Conservation (phyloP, 176 grass and related monocot species). For the Saccharum officinarum region DNA sequence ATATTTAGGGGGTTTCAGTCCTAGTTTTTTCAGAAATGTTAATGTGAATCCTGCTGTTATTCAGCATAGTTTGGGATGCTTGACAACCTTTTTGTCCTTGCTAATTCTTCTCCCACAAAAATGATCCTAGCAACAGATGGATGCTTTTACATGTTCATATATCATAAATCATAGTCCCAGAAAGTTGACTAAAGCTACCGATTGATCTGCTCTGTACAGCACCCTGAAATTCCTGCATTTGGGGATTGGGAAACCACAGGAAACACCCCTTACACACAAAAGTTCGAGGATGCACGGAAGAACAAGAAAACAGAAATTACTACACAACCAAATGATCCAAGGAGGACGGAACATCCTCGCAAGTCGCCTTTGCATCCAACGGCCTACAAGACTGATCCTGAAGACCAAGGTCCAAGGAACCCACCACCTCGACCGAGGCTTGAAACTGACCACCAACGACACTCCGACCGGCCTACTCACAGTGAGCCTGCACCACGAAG, state of each 20-base stretch:
- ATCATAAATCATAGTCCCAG: neutral
- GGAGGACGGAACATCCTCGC: slow-evolving; percentile 6
- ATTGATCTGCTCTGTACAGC: slow-evolving; percentile 43
- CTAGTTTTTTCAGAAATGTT: neutral
- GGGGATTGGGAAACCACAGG: slow-evolving; percentile 42
- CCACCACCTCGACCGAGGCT: slow-evolving; percentile 23
- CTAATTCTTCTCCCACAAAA: neutral
- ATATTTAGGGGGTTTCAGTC: slow-evolving; percentile 1
- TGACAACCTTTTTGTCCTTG: neutral
- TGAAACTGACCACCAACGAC: slow-evolving; percentile 24
- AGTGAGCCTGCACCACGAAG: slow-evolving; percentile 13
- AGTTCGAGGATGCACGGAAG: slow-evolving; percentile 53
- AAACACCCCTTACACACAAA: slow-evolving; percentile 55
- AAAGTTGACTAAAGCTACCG: neutral
- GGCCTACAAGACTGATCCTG: slow-evolving; percentile 32
- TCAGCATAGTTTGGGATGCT: neutral
- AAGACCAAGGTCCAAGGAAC: slow-evolving; percentile 40
- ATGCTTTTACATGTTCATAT: neutral
- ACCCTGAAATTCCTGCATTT: slow-evolving; percentile 62
- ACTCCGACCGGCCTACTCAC: slow-evolving; percentile 22
- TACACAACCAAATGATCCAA: slow-evolving; percentile 41
- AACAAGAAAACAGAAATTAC: slow-evolving; percentile 34
- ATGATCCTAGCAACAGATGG: neutral
- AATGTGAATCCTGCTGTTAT: neutral
- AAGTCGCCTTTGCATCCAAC: slow-evolving; percentile 47